Evolutionary conservation across 257 asterid species (phyloP).

Genomic region (Capsicum pubescens): DNA sequence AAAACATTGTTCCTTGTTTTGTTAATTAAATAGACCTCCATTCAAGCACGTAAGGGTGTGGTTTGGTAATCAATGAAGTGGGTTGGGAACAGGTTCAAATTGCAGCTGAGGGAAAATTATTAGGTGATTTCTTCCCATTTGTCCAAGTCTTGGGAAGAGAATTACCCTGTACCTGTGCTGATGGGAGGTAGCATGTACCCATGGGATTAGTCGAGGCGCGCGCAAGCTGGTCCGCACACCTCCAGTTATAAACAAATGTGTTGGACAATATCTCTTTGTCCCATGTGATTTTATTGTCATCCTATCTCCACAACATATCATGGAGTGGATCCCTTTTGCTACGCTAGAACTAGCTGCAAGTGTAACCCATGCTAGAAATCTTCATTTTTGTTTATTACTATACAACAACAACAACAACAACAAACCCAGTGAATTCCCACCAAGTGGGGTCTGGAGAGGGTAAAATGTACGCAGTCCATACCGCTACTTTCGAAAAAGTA

Average conservation of each 20-base stretch:
- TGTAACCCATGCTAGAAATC: not conserved
- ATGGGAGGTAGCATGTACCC: not conserved
- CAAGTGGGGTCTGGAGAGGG: no score
- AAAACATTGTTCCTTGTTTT: no score
- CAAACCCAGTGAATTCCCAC: no score
- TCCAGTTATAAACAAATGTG: not conserved
- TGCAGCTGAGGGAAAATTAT: no score
- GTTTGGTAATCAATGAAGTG: no score
- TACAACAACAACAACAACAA: no score
- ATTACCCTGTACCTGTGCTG: not conserved
- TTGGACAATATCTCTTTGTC: not conserved
- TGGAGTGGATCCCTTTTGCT: constrained; percentile 12
- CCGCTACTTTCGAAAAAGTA: no score
- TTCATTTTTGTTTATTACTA: constrained; percentile 9
- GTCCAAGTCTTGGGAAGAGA: not conserved
- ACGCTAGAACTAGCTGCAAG: constrained; percentile 5
- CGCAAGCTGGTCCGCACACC: not conserved
- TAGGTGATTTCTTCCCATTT: no score
- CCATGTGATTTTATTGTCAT: not conserved
- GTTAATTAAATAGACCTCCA: no score
- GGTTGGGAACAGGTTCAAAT: no score
- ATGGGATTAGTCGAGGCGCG: not conserved
- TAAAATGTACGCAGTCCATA: no score
- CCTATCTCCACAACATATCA: not conserved
- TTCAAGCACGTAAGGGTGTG: no score